phyloP scores from a whole-genome alignment of 768 basidiomycete species.

The Antrodiella citrinella region DNA sequence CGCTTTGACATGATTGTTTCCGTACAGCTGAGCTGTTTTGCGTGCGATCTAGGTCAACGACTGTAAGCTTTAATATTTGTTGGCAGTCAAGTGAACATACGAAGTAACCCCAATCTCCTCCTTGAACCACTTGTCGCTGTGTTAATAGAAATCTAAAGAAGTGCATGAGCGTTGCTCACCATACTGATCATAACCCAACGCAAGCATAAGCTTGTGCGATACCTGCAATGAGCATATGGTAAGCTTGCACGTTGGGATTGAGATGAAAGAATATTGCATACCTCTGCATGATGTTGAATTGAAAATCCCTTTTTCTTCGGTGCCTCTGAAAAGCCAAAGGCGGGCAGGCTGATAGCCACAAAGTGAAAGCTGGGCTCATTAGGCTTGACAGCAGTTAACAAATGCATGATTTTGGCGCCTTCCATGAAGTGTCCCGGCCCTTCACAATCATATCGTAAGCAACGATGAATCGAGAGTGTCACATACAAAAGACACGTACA shows the following conservation, averaged over 20 bases:
- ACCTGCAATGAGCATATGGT: constrained; percentile 11
- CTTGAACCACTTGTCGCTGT: constrained; percentile 35
- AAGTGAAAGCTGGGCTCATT: constrained; percentile 55
- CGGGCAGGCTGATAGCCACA: constrained; percentile 49
- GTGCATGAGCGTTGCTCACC: constrained; percentile 10
- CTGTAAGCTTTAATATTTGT: no score
- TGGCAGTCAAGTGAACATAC: constrained; percentile 4
- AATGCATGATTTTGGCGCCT: constrained; percentile 46
- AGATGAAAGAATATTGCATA: constrained; percentile 13
- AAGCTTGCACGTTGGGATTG: constrained; percentile 13
- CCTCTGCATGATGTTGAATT: constrained; percentile 47
- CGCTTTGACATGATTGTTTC: constrained; percentile 37
- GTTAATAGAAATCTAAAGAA: background rate
- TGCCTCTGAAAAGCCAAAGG: constrained; percentile 54
- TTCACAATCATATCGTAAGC: constrained; percentile 12
- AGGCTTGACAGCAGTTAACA: constrained; percentile 33
- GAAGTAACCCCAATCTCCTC: constrained; percentile 38
- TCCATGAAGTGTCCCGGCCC: constrained; percentile 61
- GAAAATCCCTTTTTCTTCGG: constrained; percentile 45
- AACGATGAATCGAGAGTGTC: background rate
- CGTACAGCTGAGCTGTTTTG: constrained; percentile 27
- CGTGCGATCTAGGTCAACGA: constrained; percentile 30
- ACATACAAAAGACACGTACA: constrained; percentile 28
- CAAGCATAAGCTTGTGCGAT: constrained; percentile 21
- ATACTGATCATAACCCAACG: constrained; percentile 19